Base-by-base conservation (phyloP, 225 moss, liverwort and hornwort species). In the Straminergon stramineum region DNA sequence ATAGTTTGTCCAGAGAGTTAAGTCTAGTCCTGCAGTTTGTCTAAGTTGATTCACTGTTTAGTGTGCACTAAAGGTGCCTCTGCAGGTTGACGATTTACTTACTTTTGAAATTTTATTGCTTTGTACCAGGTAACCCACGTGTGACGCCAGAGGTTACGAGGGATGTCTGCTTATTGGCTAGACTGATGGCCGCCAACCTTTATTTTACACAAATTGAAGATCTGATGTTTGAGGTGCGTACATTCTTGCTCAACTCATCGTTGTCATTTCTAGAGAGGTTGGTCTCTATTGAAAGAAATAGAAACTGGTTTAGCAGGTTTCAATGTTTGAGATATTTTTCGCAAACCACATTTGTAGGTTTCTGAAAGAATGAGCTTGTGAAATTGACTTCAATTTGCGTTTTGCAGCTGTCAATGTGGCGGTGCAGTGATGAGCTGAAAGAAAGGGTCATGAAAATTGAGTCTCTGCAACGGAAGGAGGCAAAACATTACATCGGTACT, bases 351-450 rank as follows among this genome's bases (percentile, higher is more conserved):
- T 31, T 83, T 75, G 69, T 34, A 37, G 60, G 51, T 79, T 60
- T 78, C 28, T 68, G 76, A 84, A 79, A 41, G 39, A 86, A 37
- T 35, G 71, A 86, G 57, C 58, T 88, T 43, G 52, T 63, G 58
- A 65, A 67, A n/a, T 68, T 90, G 45, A 76, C 76, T 84, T 87
- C 35, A 22, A 45, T 71, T 82, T 79, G 85, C 52, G 39, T 82
- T 80, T 88, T 93, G 90, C 88, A 95, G 95, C 89, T 95, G 64
- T 95, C 95, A 62, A 96, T 96, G 95, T 96, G 95, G 95, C 95
- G 95, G 63, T 96, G 95, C 74, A 95, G 92, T 84, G 95, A 96
- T 74, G 95, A 96, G 86, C 92, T 96, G 8, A 93, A 92, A 85
- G 85, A 69, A 61, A 90, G 95, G 66, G 92, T 93, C 48, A 37